A percentile compares a stretch with the other conserved stretches of the same genome.
Conservation (phyloP, 2,329 filamentous ascomycete species). For the Harringtonia lauricola region DNA sequence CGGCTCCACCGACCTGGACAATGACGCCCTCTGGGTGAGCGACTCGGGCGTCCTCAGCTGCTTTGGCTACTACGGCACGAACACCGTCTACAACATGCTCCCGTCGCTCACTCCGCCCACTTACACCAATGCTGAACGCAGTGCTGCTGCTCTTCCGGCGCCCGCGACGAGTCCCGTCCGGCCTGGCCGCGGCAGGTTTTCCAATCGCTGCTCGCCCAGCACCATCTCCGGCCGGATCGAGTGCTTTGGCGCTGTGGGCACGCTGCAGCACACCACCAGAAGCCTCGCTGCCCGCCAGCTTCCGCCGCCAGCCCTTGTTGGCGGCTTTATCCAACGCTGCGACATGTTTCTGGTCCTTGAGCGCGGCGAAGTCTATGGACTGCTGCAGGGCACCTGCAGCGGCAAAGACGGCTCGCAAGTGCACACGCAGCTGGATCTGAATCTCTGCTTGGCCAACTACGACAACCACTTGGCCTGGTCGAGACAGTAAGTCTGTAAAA, state of each 20-base stretch:
- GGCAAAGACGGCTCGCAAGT: not conserved
- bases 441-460: slow-evolving; percentile 9
- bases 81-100: too few species aligned
- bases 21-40: too few species aligned
- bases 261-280: not conserved
- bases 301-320: not conserved
- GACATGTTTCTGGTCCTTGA: slow-evolving; percentile 1
- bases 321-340: slow-evolving; percentile 4
- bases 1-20: slow-evolving; percentile 8
- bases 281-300: not conserved
- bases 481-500: not conserved
- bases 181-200: too few species aligned
- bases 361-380: slow-evolving; percentile 1
- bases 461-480: slow-evolving; percentile 8
- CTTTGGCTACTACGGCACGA: too few species aligned
- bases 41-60: too few species aligned
- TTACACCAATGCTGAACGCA: too few species aligned
- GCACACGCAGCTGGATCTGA: slow-evolving; percentile 4
- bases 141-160: too few species aligned
- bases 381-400: slow-evolving; percentile 3
- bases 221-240: too few species aligned
- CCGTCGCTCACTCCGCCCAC: too few species aligned
- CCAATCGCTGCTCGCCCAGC: too few species aligned
- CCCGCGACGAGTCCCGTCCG: too few species aligned
- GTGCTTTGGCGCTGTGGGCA: too few species aligned